Evolutionary conservation across 2,329 filamentous ascomycete genomes (phyloP).

Genomic region (Ceratocystis cubensis): DNA sequence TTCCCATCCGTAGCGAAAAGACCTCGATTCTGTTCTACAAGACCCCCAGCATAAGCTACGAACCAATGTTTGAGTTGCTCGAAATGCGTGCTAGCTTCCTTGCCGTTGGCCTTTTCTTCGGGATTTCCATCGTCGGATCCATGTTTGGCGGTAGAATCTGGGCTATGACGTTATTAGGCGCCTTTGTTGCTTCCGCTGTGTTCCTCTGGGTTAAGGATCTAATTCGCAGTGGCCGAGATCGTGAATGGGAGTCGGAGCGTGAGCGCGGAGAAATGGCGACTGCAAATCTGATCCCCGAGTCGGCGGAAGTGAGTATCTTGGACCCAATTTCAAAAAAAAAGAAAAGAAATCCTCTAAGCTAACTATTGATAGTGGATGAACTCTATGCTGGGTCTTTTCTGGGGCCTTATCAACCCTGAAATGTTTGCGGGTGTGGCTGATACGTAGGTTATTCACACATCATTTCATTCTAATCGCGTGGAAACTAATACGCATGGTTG

Average conservation of each 20-base stretch:
- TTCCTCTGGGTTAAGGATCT: slow-evolving; percentile 87
- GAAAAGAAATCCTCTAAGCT: neutral
- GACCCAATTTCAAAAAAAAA: neutral
- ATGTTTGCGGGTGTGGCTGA: slow-evolving; percentile 92
- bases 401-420: slow-evolving; percentile 87
- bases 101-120: slow-evolving; percentile 56
- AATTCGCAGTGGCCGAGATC: slow-evolving; percentile 64
- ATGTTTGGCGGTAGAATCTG: slow-evolving; percentile 66
- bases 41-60: slow-evolving; percentile 77
- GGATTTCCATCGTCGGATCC: slow-evolving; percentile 64
- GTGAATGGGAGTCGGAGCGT: slow-evolving; percentile 82
- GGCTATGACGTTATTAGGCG: slow-evolving; percentile 61
- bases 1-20: slow-evolving; percentile 91
- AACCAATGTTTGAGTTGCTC: slow-evolving; percentile 68
- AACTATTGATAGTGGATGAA: slow-evolving; percentile 62
- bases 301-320: slow-evolving; percentile 44
- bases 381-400: slow-evolving; percentile 67
- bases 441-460: slow-evolving; percentile 35
- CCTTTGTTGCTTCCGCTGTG: slow-evolving; percentile 62
- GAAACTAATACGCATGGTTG: neutral
- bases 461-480: accelerated
- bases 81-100: slow-evolving; percentile 63
- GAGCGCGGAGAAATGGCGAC: slow-evolving; percentile 73
- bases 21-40: slow-evolving; percentile 94
- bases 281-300: slow-evolving; percentile 81